phyloP scores from a whole-genome alignment of 345 rosid genomes.

The Rhodamnia rubescens region DNA sequence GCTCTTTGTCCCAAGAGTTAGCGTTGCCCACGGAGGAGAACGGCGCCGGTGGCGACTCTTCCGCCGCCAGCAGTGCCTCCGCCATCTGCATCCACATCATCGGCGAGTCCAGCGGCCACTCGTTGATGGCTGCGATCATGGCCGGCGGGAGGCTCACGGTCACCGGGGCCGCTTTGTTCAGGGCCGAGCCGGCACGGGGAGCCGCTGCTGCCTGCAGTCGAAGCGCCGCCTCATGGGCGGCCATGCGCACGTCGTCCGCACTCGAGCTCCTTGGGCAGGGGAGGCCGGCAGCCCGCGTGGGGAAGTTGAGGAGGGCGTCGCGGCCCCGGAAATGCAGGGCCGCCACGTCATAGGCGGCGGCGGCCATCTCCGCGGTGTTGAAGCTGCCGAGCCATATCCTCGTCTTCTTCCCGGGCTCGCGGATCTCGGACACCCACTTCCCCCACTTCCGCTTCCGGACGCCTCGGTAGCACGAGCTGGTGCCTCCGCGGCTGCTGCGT shows the following conservation, averaged over 20 bases:
- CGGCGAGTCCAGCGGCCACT: constrained; percentile 70
- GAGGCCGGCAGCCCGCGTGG: constrained; percentile 18
- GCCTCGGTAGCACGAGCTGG: constrained; percentile 34
- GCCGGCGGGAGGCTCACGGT: constrained; percentile 53
- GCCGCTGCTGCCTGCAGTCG: not conserved
- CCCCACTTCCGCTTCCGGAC: constrained; percentile 92
- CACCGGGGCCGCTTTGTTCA: constrained; percentile 15
- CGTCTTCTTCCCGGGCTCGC: constrained; percentile 76
- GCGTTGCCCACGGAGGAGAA: not conserved
- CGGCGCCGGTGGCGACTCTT: not conserved
- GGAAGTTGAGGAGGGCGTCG: constrained; percentile 62
- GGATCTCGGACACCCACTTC: constrained; percentile 92
- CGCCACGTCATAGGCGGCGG: constrained; percentile 81
- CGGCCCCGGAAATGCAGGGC: constrained; percentile 60
- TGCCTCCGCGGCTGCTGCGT: not conserved
- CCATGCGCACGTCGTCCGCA: constrained; percentile 54
- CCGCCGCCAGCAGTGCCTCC: not conserved
- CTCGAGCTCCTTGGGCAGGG: constrained; percentile 48
- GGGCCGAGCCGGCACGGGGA: not conserved
- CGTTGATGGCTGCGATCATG: constrained; percentile 76
- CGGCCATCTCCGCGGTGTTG: constrained; percentile 84
- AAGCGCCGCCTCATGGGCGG: constrained; percentile 54
- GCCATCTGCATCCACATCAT: constrained; percentile 43
- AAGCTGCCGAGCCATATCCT: constrained; percentile 90
- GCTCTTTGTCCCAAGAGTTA: not conserved